phyloP scores from a whole-genome alignment of 441 rosid genomes.

The Arabidopsis hybrid region DNA sequence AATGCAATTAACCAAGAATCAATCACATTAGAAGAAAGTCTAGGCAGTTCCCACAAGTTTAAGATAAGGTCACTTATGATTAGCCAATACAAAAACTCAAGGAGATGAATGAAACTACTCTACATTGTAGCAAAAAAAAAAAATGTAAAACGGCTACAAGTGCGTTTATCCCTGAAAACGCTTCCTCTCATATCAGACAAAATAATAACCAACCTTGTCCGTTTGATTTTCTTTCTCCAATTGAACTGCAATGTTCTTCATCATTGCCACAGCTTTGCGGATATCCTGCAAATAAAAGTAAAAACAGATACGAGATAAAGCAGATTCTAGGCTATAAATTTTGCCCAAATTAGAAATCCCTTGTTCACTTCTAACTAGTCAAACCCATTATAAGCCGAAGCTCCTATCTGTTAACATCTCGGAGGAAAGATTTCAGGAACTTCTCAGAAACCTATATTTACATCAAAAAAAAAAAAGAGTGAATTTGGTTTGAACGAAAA shows the following conservation, averaged over 20 bases:
- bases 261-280: constrained; percentile 57
- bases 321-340: constrained; percentile 16
- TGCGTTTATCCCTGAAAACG: no score
- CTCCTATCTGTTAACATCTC: constrained; percentile 12
- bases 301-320: neutral
- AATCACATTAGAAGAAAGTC: constrained; percentile 1
- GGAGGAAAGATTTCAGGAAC: neutral
- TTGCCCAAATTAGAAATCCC: neutral
- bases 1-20: constrained; percentile 12
- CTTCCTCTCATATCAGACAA: no score
- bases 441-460: constrained; percentile 21
- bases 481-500: constrained; percentile 3
- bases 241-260: constrained; percentile 74
- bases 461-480: neutral
- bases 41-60: constrained; percentile 9
- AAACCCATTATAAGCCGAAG: constrained; percentile 15
- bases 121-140: no score
- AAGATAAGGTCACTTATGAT: neutral
- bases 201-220: constrained; percentile 54
- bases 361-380: constrained; percentile 1
- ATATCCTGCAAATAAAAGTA: constrained; percentile 57
- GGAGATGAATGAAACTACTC: neutral
- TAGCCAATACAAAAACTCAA: neutral
- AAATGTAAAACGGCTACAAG: no score
- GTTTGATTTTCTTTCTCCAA: constrained; percentile 68